Conservation (phyloP, 805 yeast genomes). For the Lipomyces yamanashiensis region DNA sequence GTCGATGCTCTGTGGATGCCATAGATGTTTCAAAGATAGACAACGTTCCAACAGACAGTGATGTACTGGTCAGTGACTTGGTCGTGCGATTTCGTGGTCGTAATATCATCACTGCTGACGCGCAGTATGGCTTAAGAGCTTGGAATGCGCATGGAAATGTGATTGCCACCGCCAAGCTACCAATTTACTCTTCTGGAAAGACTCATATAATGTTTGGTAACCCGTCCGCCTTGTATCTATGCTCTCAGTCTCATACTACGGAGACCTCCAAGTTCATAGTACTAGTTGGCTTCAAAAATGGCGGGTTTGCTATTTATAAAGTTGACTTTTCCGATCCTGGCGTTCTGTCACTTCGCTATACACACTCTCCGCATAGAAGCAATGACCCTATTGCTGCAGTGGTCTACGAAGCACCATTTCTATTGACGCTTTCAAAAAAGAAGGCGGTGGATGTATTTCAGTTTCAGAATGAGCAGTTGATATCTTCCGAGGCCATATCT, state of each 20-base stretch:
- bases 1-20: slow-evolving; percentile 27
- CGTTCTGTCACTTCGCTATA: slow-evolving; percentile 1
- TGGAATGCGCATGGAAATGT: slow-evolving; percentile 20
- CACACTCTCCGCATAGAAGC: slow-evolving; percentile 10
- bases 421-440: slow-evolving; percentile 19
- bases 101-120: slow-evolving; percentile 24
- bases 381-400: slow-evolving; percentile 10
- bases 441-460: slow-evolving; percentile 10
- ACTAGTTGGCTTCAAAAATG: slow-evolving; percentile 24
- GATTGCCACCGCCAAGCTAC: slow-evolving; percentile 7
- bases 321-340: background rate
- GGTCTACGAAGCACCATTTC: slow-evolving; percentile 21
- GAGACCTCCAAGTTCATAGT: background rate
- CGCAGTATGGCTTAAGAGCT: slow-evolving; percentile 14
- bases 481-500: too few species aligned
- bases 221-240: background rate
- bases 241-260: background rate
- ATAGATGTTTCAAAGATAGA: slow-evolving; percentile 11
- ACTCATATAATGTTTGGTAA: background rate
- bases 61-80: slow-evolving; percentile 6
- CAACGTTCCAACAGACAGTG: background rate
- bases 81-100: slow-evolving; percentile 25
- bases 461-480: background rate
- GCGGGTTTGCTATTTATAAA: slow-evolving; percentile 23
- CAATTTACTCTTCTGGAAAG: background rate